phyloP scores from a whole-genome alignment of 345 rosid genomes.

The Arabidopsis arenosa region DNA sequence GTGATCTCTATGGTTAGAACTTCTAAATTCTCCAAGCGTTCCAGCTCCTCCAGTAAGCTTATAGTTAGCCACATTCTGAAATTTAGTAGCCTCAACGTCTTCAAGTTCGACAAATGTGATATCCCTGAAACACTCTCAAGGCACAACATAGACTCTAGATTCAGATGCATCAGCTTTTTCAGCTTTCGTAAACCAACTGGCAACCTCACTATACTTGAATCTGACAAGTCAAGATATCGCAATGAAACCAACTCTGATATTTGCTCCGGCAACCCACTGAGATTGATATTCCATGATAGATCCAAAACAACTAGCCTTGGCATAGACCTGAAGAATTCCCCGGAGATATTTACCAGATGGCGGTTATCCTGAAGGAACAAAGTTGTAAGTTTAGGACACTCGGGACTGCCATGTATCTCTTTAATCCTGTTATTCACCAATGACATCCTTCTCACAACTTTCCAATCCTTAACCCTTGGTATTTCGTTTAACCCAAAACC shows the following conservation, averaged over 20 bases:
- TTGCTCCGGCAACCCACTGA: constrained; percentile 14
- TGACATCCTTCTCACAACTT: constrained; percentile 36
- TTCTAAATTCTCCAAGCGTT: constrained; percentile 19
- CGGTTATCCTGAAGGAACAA: constrained; percentile 40
- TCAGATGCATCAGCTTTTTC: constrained; percentile 21
- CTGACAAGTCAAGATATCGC: constrained; percentile 35
- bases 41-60: constrained; percentile 18
- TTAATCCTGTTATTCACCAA: constrained; percentile 38
- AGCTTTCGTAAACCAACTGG: constrained; percentile 30
- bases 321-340: constrained; percentile 41
- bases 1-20: constrained; percentile 1
- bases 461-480: constrained; percentile 37
- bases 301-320: constrained; percentile 41
- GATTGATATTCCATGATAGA: constrained; percentile 40
- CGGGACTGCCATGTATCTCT: constrained; percentile 29
- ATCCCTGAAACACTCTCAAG: constrained; percentile 27
- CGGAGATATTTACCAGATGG: constrained; percentile 28
- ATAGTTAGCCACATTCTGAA: background rate
- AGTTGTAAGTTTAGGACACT: constrained; percentile 38
- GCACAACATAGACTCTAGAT: constrained; percentile 7
- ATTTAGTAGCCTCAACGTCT: constrained; percentile 4
- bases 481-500: constrained; percentile 16
- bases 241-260: constrained; percentile 31
- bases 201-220: constrained; percentile 11
- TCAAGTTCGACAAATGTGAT: constrained; percentile 4